These are phyloP conservation scores for Elsinoe necatrix DNA, from an alignment of 2,329 filamentous ascomycete species.

Conservation along the genomic window DNA sequence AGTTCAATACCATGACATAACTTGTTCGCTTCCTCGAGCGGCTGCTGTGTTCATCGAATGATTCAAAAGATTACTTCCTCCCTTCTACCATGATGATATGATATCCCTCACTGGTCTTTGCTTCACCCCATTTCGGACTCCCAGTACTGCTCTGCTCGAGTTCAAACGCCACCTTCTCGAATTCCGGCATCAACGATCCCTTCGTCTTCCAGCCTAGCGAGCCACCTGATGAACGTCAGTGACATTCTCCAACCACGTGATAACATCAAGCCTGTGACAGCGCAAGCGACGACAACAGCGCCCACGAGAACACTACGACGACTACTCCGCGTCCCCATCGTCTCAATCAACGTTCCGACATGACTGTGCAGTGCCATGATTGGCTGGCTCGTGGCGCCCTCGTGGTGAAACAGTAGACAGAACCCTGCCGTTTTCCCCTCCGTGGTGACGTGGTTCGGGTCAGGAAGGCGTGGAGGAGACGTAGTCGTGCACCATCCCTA, in stretches of 20 bases:
- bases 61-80: slow-evolving; percentile 39
- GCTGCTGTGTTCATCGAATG: neutral
- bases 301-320: neutral
- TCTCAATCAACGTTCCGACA: neutral
- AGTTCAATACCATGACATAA: neutral
- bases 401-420: neutral
- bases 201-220: slow-evolving; percentile 65
- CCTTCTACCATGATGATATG: slow-evolving; percentile 73
- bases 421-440: neutral
- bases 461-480: neutral
- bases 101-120: slow-evolving; percentile 67
- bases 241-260: neutral
- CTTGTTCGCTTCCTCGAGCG: neutral
- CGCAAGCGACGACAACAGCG: neutral
- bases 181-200: slow-evolving; percentile 57
- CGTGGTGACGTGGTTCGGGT: neutral
- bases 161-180: slow-evolving; percentile 64
- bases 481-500: neutral
- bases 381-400: neutral
- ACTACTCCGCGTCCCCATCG: neutral
- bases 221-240: slow-evolving; percentile 46
- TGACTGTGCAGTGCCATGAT: neutral
- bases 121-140: slow-evolving; percentile 59
- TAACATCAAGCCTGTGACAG: neutral
- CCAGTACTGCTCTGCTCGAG: slow-evolving; percentile 57